phyloP scores from a whole-genome alignment of 2,329 filamentous ascomycete species.

The Calonectria multiphialidica region DNA sequence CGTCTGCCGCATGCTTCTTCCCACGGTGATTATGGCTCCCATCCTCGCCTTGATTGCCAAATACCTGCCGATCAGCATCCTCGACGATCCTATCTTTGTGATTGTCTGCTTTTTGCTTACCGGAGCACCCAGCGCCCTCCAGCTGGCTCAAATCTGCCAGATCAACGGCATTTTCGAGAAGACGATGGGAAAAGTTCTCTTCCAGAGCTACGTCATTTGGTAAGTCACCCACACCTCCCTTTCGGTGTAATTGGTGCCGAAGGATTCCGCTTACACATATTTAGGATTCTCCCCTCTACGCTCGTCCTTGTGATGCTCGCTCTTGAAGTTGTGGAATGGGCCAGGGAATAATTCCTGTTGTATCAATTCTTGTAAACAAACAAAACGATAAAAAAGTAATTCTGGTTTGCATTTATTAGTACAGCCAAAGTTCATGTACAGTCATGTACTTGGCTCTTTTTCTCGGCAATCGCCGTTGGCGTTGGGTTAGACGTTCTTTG shows the following conservation, averaged over 20 bases:
- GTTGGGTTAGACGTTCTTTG: constrained; percentile 16
- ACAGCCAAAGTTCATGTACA: background rate
- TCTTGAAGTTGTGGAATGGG: constrained; percentile 94
- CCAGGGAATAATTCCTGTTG: constrained; percentile 50
- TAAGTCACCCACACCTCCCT: constrained; percentile 58
- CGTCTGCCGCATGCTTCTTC: constrained; percentile 90
- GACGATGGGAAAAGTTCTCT: constrained; percentile 91
- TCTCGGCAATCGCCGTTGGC: background rate
- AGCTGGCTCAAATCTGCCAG: constrained; percentile 98
- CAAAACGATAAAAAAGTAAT: background rate
- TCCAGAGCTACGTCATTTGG: constrained; percentile 92
- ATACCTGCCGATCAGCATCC: constrained; percentile 90
- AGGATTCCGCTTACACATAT: constrained; percentile 41
- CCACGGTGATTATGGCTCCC: constrained; percentile 92
- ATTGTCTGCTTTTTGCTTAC: constrained; percentile 97
- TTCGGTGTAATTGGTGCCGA: constrained; percentile 18
- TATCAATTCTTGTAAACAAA: background rate
- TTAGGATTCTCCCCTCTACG: constrained; percentile 92
- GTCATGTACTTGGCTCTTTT: background rate
- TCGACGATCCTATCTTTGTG: constrained; percentile 98
- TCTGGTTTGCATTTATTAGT: background rate
- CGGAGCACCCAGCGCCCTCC: constrained; percentile 91
- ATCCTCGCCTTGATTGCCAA: constrained; percentile 89
- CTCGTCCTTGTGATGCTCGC: constrained; percentile 91
- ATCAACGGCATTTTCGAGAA: constrained; percentile 96